Evolutionary conservation across 78 protist genomes (phyloP).

Genomic region (Protostelium mycophagum): DNA sequence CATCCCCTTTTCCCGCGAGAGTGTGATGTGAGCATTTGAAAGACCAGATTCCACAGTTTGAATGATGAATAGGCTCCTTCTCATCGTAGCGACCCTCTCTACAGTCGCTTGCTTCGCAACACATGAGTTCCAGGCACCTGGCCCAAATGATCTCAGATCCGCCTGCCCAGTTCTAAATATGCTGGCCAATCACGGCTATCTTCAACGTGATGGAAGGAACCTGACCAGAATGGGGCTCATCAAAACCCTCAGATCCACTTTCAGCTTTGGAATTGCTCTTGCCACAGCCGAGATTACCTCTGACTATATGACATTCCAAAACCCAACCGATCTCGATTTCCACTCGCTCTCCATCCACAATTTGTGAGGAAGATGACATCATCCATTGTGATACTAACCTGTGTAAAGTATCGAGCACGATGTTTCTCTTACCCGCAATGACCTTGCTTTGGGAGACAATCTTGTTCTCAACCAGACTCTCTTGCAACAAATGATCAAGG

Average conservation of each 20-base stretch:
- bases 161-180: too few relatives aligned
- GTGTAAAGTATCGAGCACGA: not conserved
- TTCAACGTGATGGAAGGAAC: too few relatives aligned
- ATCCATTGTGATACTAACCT: too few relatives aligned
- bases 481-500: not conserved
- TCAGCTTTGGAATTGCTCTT: too few relatives aligned
- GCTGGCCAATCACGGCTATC: too few relatives aligned
- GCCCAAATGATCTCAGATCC: not conserved
- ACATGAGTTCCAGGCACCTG: not conserved
- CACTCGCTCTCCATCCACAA: not conserved
- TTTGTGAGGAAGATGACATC: not conserved
- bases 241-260: too few relatives aligned
- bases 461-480: not conserved
- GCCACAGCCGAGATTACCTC: not conserved
- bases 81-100: not conserved
- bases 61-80: too few relatives aligned
- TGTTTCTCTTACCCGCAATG: not conserved
- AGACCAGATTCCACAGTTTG: too few relatives aligned
- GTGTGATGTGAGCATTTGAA: too few relatives aligned
- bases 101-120: not conserved
- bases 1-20: too few relatives aligned
- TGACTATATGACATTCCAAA: not conserved
- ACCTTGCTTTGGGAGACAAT: not conserved
- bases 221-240: too few relatives aligned
- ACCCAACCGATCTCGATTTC: not conserved